A percentile compares a stretch with the other conserved stretches of the same genome.
Conservation (phyloP, 2,329 filamentous ascomycete species). For the Endoconidiophora polonica region DNA sequence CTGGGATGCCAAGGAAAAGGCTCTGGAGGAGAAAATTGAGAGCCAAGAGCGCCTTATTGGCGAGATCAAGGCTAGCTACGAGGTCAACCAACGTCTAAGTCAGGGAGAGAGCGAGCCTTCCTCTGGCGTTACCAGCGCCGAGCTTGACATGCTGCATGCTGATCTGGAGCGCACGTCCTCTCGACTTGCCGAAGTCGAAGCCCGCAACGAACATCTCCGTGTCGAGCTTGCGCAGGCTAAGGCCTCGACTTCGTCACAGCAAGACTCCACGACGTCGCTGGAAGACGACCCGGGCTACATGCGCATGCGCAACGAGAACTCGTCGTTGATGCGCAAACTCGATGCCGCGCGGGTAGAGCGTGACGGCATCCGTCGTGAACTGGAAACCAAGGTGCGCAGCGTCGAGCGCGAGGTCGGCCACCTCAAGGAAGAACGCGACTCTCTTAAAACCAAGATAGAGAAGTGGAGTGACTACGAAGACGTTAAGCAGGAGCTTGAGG, state of each 20-base stretch:
- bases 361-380: conserved; percentile 59
- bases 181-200: conserved; percentile 77
- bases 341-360: conserved; percentile 72
- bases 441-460: conserved; percentile 62
- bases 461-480: conserved; percentile 94
- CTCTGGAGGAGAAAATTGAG: conserved; percentile 81
- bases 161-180: conserved; percentile 82
- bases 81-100: conserved; percentile 81
- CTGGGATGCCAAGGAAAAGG: conserved; percentile 86
- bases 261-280: conserved; percentile 40
- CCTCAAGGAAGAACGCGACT: conserved; percentile 65
- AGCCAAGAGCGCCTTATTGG: conserved; percentile 83
- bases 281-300: conserved; percentile 86
- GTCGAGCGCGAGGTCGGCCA: conserved; percentile 62
- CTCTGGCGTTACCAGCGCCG: conserved; percentile 60
- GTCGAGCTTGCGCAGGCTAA: conserved; percentile 81
- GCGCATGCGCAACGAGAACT: conserved; percentile 82
- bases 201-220: conserved; percentile 82
- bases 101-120: conserved; percentile 43
- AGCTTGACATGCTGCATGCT: conserved; percentile 82
- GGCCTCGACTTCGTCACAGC: conserved; percentile 42
- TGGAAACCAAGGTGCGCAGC: conserved; percentile 60
- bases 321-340: conserved; percentile 72
- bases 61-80: conserved; percentile 92
- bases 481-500: conserved; percentile 86